Percentiles rank a stretch among this genome's conserved stretches.
These are phyloP conservation scores for Trypanosoma rangeli DNA, from an alignment of 208 protist genomes.

Conservation along the genomic window DNA sequence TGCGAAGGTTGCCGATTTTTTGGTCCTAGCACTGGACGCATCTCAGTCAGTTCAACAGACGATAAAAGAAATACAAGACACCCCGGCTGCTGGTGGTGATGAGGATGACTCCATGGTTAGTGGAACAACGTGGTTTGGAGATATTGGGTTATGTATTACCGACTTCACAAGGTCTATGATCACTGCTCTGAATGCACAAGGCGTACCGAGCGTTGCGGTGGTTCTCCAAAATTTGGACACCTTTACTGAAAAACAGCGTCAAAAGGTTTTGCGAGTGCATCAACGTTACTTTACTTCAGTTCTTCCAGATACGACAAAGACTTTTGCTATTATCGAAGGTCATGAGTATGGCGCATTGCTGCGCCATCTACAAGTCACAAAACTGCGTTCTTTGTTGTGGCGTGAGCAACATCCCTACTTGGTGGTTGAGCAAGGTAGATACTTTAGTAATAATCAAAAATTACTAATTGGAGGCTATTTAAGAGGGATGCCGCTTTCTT, in stretches of 20 bases:
- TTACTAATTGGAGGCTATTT: slow-evolving; percentile 70
- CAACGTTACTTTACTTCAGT: slow-evolving; percentile 86
- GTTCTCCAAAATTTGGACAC: slow-evolving; percentile 81
- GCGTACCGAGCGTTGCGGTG: slow-evolving; percentile 66
- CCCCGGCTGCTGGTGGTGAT: slow-evolving; percentile 24
- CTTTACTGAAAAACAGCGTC: slow-evolving; percentile 63
- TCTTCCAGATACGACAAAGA: slow-evolving; percentile 71
- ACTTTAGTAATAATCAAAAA: slow-evolving; percentile 44
- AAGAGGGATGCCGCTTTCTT: slow-evolving; percentile 70
- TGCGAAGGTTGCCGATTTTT: slow-evolving; percentile 80
- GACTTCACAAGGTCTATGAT: slow-evolving; percentile 84
- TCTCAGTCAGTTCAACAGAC: slow-evolving; percentile 82
- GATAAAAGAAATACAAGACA: slow-evolving; percentile 66
- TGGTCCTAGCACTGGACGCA: slow-evolving; percentile 76
- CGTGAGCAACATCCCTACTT: slow-evolving; percentile 87
- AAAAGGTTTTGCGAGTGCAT: slow-evolving; percentile 83
- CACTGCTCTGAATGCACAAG: slow-evolving; percentile 72
- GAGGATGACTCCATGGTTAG: slow-evolving; percentile 33
- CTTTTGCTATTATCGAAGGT: slow-evolving; percentile 48
- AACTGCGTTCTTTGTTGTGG: slow-evolving; percentile 73
- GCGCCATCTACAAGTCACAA: slow-evolving; percentile 70
- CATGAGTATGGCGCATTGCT: slow-evolving; percentile 48
- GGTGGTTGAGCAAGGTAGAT: slow-evolving; percentile 53
- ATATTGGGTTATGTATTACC: slow-evolving; percentile 85
- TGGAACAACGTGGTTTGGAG: slow-evolving; percentile 82